phyloP scores from a whole-genome alignment of 73 alveolate genomes.

The Tetrahymena borealis region DNA sequence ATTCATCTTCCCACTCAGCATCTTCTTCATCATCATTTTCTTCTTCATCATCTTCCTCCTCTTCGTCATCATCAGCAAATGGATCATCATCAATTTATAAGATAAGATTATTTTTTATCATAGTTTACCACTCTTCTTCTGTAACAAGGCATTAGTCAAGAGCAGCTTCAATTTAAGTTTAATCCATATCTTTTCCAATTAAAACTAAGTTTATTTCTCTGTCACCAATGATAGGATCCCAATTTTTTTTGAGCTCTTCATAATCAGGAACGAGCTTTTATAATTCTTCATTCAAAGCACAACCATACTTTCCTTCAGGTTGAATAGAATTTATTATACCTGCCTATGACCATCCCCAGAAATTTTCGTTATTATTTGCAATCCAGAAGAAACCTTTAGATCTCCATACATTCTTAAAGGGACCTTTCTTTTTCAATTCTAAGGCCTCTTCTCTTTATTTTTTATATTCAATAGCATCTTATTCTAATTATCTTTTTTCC shows the following conservation, averaged over 20 bases:
- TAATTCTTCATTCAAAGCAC: neutral
- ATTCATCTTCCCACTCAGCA: neutral
- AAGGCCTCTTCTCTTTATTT: slow-evolving; percentile 7
- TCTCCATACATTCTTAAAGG: slow-evolving; percentile 3
- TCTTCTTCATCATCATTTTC: neutral
- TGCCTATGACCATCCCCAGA: slow-evolving; percentile 17
- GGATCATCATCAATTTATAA: slow-evolving; percentile 10
- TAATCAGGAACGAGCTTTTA: neutral
- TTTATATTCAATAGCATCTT: slow-evolving; percentile 4
- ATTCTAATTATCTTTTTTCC: slow-evolving; percentile 4
- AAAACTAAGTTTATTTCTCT: slow-evolving; percentile 10
- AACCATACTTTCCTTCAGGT: neutral
- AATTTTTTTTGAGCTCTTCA: neutral
- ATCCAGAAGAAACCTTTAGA: slow-evolving; percentile 31
- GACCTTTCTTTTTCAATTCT: neutral
- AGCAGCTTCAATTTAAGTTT: neutral
- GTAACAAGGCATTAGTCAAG: neutral
- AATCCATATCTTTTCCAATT: slow-evolving; percentile 3
- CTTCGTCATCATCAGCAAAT: slow-evolving; percentile 11
- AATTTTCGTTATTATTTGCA: neutral
- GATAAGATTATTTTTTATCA: neutral
- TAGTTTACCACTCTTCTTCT: neutral
- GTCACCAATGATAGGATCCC: slow-evolving; percentile 4
- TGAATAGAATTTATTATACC: neutral
- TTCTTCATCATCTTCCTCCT: neutral